Percentiles rank a stretch among this genome's conserved stretches.
Evolutionary conservation across 495 filamentous ascomycete species (phyloP).

Genomic region (Aspergillus avenaceus): DNA sequence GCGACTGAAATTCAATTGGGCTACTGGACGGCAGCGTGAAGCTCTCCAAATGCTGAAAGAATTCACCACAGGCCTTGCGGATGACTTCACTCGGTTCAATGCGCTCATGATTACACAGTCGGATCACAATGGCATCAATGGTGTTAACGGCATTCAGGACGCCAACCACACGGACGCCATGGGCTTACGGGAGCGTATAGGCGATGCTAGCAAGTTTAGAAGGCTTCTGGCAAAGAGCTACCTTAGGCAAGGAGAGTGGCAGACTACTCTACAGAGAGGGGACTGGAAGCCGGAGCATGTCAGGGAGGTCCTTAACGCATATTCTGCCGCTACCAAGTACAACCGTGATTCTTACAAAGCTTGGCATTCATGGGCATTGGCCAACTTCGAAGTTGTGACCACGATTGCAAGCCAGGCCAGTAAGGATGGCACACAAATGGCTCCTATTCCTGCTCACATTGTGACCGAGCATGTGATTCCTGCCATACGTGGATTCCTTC

Average conservation of each 20-base stretch:
- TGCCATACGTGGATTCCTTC: conserved; percentile 90
- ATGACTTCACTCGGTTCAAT: conserved; percentile 62
- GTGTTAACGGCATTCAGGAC: conserved; percentile 58
- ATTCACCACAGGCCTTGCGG: conserved; percentile 75
- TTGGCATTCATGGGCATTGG: conserved; percentile 98
- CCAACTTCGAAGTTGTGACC: conserved; percentile 97
- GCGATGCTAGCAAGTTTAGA: conserved; percentile 46
- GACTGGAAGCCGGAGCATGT: conserved; percentile 77
- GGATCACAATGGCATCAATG: conserved; percentile 46
- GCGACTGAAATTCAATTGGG: conserved; percentile 92
- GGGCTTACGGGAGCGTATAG: conserved; percentile 36
- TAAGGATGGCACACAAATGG: conserved; percentile 43
- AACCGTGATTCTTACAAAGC: conserved; percentile 96
- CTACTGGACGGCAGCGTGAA: conserved; percentile 62
- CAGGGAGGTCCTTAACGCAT: conserved; percentile 70
- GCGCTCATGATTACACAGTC: conserved; percentile 46
- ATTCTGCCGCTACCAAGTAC: conserved; percentile 84
- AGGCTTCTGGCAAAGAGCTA: conserved; percentile 91
- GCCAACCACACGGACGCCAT: conserved; percentile 33
- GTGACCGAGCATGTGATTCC: conserved; percentile 88
- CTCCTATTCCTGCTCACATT: conserved; percentile 55
- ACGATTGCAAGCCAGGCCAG: conserved; percentile 61
- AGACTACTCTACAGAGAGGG: conserved; percentile 73
- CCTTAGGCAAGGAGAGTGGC: conserved; percentile 94
- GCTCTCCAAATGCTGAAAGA: conserved; percentile 74